Base-by-base conservation (phyloP, 371 early-diverging fungal species). In the Dichotomocladium elegans region DNA sequence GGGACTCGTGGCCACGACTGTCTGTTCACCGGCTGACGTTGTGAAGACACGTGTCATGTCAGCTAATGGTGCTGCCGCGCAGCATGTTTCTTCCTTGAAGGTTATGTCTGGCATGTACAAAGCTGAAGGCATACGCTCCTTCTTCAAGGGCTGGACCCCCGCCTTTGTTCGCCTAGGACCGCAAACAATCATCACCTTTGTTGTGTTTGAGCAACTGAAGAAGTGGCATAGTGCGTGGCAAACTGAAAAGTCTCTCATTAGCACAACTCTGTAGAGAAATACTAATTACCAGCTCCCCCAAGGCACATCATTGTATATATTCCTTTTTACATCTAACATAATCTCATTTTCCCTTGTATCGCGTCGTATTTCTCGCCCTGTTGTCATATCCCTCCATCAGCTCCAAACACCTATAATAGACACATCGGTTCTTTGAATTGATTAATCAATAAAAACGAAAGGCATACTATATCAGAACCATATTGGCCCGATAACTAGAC, bases 131-230 rank as follows among this genome's bases (percentile, higher is more conserved):
- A 21, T 72, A 0, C 22, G 49, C 7, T 85, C 87, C 12, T 66
- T 90, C 30, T 83, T 85, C 52, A 84, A 86, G 66, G 89, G 90
- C n/a, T 88, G 87, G 88, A 68, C 77, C 21, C 85, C 86, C 24
- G 76, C 82, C 15, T 82, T 80, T 62, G 61, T 78, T 8, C 64
- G 86, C 41, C 68, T 84, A 40, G 86, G 84, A 1, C 88, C 88
- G 14, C 88, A 87, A 50, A 86, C 88, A 2, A 79, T 85, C 34
- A 64, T 85, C 22, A 84, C 85, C 0, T 87, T 87, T 62, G 69
- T 86, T 11, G 74, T 82, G 22, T 64, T 87, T 8, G 88, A 87
- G 48, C 77, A 82, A 59, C 55, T 86, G 34, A 74, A 77, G 45
- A 54, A 57, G 45, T 43, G 72, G 49, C 74, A 82, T 40, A n/a